Evolutionary conservation across 2,329 filamentous ascomycete species (phyloP), one percentile per base, ranked within the genome.

Genomic region (Penicillium griseofulvum): DNA sequence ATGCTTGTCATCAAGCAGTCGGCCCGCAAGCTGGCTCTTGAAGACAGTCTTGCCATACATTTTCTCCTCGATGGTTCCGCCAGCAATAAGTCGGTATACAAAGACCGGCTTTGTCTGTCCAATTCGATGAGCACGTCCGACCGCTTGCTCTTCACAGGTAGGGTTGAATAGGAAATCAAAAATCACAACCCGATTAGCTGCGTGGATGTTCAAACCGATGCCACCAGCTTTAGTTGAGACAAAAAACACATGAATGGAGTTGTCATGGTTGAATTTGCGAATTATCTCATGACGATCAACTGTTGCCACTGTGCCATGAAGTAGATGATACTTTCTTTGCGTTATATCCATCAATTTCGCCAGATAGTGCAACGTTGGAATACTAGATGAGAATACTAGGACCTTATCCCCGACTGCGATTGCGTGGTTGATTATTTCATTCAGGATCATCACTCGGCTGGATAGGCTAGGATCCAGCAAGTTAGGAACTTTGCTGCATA

Each of bases 151-250:
- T 71, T 96, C 92, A 68, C 87, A 81, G 5, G 86, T 82, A 0
- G 92, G 92, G 60, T 92, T 94, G 75, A 87, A 96, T 57, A 81
- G 80, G 66, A 88, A 90, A 69, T 97, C 92, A 53, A 95, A 88
- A 19, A 97, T 87, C 19, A 97, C 82, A 1, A 96, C 89, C 19
- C 92, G 84, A 68, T 91, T 96, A 1, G 92, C 92, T 1, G 88
- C 87, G 38, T 84, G 83, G 12, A 97, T 87, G 61, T 97, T 97
- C 47, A 96, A 78, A 0, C 92, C 92, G 1, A 91, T 76, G 0
- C 91, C 90, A 22, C 91, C 92, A 9, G 92, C 90, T 56, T 74
- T 85, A 1, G 91, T 96, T 0, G 91, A 96, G 54, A 96, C 91
- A 2, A 97, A 76, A 67, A 90, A 90, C 0, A 95, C 79, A 17